Percentiles rank a stretch among this genome's conserved stretches.
Evolutionary conservation across 345 rosid genomes (phyloP).

Genomic region (Acer saccharum): DNA sequence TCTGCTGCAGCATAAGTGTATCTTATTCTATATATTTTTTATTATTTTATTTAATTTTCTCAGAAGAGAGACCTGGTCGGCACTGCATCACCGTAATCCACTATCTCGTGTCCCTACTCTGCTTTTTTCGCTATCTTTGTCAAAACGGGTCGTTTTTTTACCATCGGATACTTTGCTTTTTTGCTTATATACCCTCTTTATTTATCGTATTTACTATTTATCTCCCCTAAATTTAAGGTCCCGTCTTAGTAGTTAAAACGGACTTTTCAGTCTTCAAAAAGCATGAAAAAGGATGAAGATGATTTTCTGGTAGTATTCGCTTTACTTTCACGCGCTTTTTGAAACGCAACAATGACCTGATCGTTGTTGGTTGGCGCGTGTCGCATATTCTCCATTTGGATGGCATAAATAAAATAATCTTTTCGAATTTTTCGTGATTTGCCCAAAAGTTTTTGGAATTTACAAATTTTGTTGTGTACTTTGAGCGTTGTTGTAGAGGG

Average conservation of each 20-base stretch:
- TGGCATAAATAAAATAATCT: not conserved
- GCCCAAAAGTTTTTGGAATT: not conserved
- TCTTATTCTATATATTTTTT: not conserved
- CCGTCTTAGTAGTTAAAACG: no score
- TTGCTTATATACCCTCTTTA: slow-evolving; percentile 9
- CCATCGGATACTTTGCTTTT: not conserved
- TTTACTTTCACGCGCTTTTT: slow-evolving; percentile 24
- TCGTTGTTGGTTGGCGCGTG: not conserved
- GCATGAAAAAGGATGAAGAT: not conserved
- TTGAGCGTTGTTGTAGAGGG: not conserved
- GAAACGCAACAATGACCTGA: slow-evolving; percentile 21
- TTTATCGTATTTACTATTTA: not conserved
- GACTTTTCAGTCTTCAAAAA: no score
- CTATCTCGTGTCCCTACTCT: slow-evolving; percentile 12
- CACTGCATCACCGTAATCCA: slow-evolving; percentile 18
- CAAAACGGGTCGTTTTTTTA: not conserved
- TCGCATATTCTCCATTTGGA: not conserved
- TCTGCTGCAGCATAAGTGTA: not conserved
- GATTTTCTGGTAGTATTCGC: not conserved
- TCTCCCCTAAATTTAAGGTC: no score
- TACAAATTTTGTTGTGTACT: not conserved
- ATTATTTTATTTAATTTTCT: not conserved
- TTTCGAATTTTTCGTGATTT: not conserved
- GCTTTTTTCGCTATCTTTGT: slow-evolving; percentile 16
- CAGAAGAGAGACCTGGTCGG: not conserved